phyloP scores from a whole-genome alignment of 192 early-diverging fungal species.

The Coemansia sp. region DNA sequence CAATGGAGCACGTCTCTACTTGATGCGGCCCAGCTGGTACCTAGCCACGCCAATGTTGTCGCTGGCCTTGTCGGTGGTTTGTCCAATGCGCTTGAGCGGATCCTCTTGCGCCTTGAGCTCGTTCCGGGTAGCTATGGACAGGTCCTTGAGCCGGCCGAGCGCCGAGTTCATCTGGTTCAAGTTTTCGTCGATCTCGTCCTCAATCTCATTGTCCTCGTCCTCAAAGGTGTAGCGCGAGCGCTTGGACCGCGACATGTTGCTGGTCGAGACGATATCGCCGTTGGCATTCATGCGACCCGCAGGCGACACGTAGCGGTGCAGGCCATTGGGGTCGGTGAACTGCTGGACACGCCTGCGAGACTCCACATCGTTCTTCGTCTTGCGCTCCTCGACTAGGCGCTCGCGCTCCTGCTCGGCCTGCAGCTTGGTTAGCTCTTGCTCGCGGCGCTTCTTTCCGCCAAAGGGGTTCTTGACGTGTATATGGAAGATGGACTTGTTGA shows the following conservation, averaged over 20 bases:
- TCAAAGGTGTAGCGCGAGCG: slow-evolving; percentile 67
- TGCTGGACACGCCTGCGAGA: slow-evolving; percentile 59
- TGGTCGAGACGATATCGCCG: slow-evolving; percentile 45
- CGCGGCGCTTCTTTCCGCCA: slow-evolving; percentile 59
- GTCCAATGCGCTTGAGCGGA: slow-evolving; percentile 51
- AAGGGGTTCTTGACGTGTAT: slow-evolving; percentile 69
- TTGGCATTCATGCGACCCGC: slow-evolving; percentile 42
- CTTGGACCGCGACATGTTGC: slow-evolving; percentile 38
- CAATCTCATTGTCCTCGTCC: slow-evolving; percentile 65
- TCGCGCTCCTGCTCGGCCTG: slow-evolving; percentile 42
- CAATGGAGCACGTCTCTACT: slow-evolving; percentile 11
- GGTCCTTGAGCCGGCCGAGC: slow-evolving; percentile 58
- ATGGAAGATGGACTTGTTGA: slow-evolving; percentile 76
- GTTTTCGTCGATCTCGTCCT: slow-evolving; percentile 70
- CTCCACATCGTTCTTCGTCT: slow-evolving; percentile 56
- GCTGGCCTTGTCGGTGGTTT: slow-evolving; percentile 55
- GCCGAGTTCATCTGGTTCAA: slow-evolving; percentile 58
- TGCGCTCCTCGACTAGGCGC: slow-evolving; percentile 51
- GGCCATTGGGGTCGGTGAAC: slow-evolving; percentile 27
- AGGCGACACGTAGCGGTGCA: slow-evolving; percentile 10
- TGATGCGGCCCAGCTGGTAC: slow-evolving; percentile 39
- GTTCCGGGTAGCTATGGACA: slow-evolving; percentile 57
- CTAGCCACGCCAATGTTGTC: slow-evolving; percentile 45
- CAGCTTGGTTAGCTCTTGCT: slow-evolving; percentile 57
- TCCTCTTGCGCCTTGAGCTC: slow-evolving; percentile 66